Percentiles rank a stretch among this genome's conserved stretches.
Conservation (phyloP, 225 moss, liverwort and hornwort species). For the Bryum argenteum region DNA sequence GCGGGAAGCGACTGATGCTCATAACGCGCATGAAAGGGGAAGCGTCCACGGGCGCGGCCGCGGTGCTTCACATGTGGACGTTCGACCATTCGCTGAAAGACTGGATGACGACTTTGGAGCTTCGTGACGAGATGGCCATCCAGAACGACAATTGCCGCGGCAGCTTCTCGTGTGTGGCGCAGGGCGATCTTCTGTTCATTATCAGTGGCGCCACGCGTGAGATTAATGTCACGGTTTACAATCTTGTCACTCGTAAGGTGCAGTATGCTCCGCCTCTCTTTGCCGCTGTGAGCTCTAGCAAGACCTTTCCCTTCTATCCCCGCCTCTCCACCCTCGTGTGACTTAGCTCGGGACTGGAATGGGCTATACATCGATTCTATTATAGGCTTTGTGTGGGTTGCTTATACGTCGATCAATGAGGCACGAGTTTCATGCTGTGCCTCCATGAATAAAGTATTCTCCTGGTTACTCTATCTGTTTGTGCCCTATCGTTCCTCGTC, state of each 20-base stretch:
- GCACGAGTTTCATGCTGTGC: not conserved
- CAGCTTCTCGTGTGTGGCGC: constrained; percentile 57
- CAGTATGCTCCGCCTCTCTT: constrained; percentile 57
- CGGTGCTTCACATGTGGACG: constrained; percentile 62
- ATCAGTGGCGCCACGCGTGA: constrained; percentile 55
- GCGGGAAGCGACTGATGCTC: constrained; percentile 60
- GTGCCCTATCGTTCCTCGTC: too few species aligned
- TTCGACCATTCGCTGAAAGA: constrained; percentile 47
- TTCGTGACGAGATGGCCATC: constrained; percentile 55
- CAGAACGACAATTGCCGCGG: constrained; percentile 62
- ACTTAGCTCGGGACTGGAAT: not conserved
- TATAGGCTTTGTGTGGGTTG: not conserved
- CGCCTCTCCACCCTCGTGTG: constrained; percentile 53
- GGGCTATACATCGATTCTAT: too few species aligned
- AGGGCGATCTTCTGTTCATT: constrained; percentile 54
- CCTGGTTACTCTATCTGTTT: not conserved
- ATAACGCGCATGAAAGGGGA: constrained; percentile 54
- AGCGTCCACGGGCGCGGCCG: constrained; percentile 53
- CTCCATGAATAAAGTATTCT: constrained; percentile 31
- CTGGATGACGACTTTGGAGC: constrained; percentile 59
- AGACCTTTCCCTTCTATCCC: constrained; percentile 57
- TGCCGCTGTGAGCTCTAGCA: constrained; percentile 48
- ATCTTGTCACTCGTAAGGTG: constrained; percentile 48
- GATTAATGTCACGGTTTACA: constrained; percentile 50
- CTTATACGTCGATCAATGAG: too few species aligned